These are phyloP conservation scores for Asterochloris erici DNA, from an alignment of 139 green algal species.

Conservation along the genomic window DNA sequence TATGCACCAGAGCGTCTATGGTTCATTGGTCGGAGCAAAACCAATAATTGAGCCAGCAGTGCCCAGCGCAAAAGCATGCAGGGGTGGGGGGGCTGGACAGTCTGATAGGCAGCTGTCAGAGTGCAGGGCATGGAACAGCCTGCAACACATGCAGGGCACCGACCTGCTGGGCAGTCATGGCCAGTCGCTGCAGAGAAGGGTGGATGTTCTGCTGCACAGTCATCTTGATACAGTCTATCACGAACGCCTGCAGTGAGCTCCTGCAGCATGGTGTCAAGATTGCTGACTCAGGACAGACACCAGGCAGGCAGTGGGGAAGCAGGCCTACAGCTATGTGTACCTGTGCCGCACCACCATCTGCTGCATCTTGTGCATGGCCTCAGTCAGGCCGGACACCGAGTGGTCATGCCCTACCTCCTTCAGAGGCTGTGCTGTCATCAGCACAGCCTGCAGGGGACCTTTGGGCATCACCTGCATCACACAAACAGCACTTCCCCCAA, in stretches of 20 bases:
- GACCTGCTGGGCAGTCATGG: conserved; percentile 7
- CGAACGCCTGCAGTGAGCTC: not conserved
- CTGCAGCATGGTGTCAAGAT: not conserved
- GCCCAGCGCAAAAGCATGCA: too few species aligned
- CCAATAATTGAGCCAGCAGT: too few species aligned
- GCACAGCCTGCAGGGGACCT: not conserved
- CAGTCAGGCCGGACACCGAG: conserved; percentile 8
- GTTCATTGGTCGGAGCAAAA: too few species aligned
- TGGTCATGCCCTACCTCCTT: conserved; percentile 3
- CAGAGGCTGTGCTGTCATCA: not conserved
- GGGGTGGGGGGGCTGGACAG: too few species aligned
- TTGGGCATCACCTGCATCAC: conserved; percentile 6
- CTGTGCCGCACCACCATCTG: conserved; percentile 2
- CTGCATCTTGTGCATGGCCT: conserved; percentile 7
- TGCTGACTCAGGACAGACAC: not conserved
- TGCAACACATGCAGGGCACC: too few species aligned
- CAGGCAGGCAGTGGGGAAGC: not conserved
- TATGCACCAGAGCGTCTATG: too few species aligned
- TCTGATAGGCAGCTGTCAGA: too few species aligned
- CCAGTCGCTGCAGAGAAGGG: conserved; percentile 1
- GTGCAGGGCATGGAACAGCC: too few species aligned
- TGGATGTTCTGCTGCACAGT: conserved; percentile 9
- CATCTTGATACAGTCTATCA: not conserved
- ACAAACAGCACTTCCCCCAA: too few species aligned
- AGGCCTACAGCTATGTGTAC: not conserved